phyloP scores from a whole-genome alignment of 1,284 basidiomycete genomes.

The Ustilago trichophora region DNA sequence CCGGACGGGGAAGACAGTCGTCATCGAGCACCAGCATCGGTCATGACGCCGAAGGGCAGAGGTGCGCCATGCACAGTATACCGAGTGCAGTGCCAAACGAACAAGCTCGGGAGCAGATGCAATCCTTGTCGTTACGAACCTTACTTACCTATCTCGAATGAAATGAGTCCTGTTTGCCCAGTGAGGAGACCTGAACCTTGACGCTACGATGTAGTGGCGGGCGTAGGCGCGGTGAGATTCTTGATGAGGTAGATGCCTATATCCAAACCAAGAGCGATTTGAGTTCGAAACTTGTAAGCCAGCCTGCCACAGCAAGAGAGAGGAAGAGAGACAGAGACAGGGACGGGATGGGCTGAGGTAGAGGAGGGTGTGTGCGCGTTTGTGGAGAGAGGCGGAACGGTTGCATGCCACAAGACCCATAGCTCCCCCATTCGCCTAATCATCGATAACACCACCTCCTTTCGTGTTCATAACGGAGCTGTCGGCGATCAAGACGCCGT shows the following conservation, averaged over 20 bases:
- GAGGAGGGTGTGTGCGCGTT: not conserved
- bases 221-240: too few species aligned
- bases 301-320: conserved; percentile 1
- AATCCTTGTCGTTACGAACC: conserved; percentile 2
- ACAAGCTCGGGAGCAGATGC: conserved; percentile 13
- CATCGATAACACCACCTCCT: not conserved
- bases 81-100: too few species aligned
- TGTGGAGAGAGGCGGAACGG: not conserved
- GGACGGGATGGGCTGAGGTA: not conserved
- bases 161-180: conserved; percentile 6
- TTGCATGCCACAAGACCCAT: not conserved
- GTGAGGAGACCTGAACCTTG: not conserved
- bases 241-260: conserved; percentile 11
- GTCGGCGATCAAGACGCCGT: conserved; percentile 30
- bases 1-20: not conserved
- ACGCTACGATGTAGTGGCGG: not conserved
- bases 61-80: too few species aligned
- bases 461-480: not conserved
- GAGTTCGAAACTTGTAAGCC: conserved; percentile 1
- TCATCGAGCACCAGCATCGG: conserved; percentile 7
- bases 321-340: too few species aligned
- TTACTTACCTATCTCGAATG: conserved; percentile 20
- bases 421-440: not conserved
- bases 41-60: not conserved
- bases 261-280: not conserved